Evolutionary conservation across 352 stramenopile species (phyloP).

Genomic region (Globisporangium cystogenes): DNA sequence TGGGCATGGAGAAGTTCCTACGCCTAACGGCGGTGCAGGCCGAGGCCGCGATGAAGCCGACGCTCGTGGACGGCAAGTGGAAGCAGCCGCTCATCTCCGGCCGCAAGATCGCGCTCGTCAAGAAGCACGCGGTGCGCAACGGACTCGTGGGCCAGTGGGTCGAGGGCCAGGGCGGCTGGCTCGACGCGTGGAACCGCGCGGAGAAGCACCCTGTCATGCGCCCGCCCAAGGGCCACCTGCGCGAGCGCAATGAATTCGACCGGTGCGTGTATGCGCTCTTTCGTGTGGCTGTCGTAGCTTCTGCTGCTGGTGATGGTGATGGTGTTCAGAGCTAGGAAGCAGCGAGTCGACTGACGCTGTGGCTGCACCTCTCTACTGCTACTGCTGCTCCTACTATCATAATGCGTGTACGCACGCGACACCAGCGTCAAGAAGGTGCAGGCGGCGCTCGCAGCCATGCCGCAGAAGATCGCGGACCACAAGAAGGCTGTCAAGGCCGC

Average conservation of each 20-base stretch:
- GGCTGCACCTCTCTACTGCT: background rate
- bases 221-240: constrained; percentile 70
- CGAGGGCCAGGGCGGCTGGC: constrained; percentile 73
- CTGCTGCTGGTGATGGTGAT: background rate
- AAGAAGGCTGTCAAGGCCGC: constrained; percentile 77
- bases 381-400: too few relatives aligned
- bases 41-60: constrained; percentile 73
- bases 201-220: constrained; percentile 88
- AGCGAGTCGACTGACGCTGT: background rate
- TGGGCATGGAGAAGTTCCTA: constrained; percentile 64
- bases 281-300: background rate
- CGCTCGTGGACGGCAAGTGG: constrained; percentile 79
- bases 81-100: constrained; percentile 75
- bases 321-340: too few relatives aligned
- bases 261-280: constrained; percentile 27
- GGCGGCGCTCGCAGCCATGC: constrained; percentile 74
- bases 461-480: constrained; percentile 81
- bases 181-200: constrained; percentile 64
- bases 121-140: constrained; percentile 74
- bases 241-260: constrained; percentile 82
- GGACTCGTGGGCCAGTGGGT: constrained; percentile 73
- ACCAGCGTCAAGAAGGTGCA: constrained; percentile 82
- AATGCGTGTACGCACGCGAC: background rate
- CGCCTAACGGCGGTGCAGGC: constrained; percentile 66
- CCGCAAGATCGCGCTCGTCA: constrained; percentile 77